Percentiles rank a stretch among this genome's conserved stretches.
These are phyloP conservation scores for Leccinum obscurum DNA, from an alignment of 768 basidiomycete species.

Conservation along the genomic window DNA sequence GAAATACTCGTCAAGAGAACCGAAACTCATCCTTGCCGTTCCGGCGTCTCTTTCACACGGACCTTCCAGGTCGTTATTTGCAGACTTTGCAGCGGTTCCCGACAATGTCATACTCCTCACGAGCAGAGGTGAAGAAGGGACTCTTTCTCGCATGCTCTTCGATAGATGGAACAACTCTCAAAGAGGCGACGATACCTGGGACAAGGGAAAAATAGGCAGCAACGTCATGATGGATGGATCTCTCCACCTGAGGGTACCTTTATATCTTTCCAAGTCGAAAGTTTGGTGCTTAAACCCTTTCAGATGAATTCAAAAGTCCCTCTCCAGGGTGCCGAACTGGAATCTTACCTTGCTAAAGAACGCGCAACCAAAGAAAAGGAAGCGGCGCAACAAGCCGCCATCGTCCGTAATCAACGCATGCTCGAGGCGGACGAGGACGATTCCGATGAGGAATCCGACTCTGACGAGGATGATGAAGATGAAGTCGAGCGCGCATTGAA, in stretches of 20 bases:
- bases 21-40: slow-evolving; percentile 92
- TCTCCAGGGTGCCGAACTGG: slow-evolving; percentile 85
- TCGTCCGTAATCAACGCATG: slow-evolving; percentile 81
- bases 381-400: slow-evolving; percentile 80
- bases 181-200: slow-evolving; percentile 80
- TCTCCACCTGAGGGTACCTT: slow-evolving; percentile 62
- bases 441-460: slow-evolving; percentile 67
- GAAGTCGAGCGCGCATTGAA: slow-evolving; percentile 52
- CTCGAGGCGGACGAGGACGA: slow-evolving; percentile 94
- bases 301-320: slow-evolving; percentile 91
- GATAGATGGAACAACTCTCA: slow-evolving; percentile 86
- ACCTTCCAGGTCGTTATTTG: slow-evolving; percentile 82
- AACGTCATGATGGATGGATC: slow-evolving; percentile 79
- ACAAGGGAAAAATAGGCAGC: slow-evolving; percentile 84
- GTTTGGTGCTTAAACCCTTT: slow-evolving; percentile 5
- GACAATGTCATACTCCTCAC: slow-evolving; percentile 91
- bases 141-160: slow-evolving; percentile 76
- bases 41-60: slow-evolving; percentile 94
- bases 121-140: slow-evolving; percentile 73
- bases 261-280: neutral
- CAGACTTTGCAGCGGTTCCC: slow-evolving; percentile 78
- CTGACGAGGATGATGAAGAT: slow-evolving; percentile 64
- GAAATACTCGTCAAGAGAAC: slow-evolving; percentile 81
- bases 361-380: slow-evolving; percentile 77
- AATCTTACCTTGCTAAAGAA: slow-evolving; percentile 75